phyloP scores from a whole-genome alignment of 2,329 filamentous ascomycete genomes.

The Penicillium freii region DNA sequence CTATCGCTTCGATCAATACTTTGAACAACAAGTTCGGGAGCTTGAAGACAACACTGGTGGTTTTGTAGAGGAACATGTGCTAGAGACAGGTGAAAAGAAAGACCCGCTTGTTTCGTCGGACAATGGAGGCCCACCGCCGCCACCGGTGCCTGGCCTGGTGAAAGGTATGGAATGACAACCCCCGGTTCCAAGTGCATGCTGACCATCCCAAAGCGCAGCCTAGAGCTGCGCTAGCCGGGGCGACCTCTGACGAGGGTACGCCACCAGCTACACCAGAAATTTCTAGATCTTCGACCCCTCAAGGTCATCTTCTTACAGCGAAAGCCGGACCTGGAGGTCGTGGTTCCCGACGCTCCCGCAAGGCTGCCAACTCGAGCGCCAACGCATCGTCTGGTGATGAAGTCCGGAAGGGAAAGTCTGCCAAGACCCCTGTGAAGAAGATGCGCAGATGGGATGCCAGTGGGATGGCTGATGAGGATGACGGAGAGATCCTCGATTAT shows the following conservation, averaged over 20 bases:
- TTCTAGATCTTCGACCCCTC: slow-evolving; percentile 77
- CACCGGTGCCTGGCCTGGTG: slow-evolving; percentile 52
- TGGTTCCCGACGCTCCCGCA: slow-evolving; percentile 76
- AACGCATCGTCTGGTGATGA: slow-evolving; percentile 80
- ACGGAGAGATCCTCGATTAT: slow-evolving; percentile 81
- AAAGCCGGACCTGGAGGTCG: slow-evolving; percentile 74
- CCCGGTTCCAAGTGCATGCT: slow-evolving; percentile 14
- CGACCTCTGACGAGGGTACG: slow-evolving; percentile 64
- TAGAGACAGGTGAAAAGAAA: slow-evolving; percentile 46
- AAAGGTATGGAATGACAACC: slow-evolving; percentile 39
- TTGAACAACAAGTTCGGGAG: slow-evolving; percentile 86
- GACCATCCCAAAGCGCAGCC: slow-evolving; percentile 41
- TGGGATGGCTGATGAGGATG: slow-evolving; percentile 79
- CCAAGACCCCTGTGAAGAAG: slow-evolving; percentile 65
- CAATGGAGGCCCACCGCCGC: slow-evolving; percentile 51
- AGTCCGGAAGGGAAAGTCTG: slow-evolving; percentile 56
- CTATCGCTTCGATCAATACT: slow-evolving; percentile 88
- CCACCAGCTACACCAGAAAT: slow-evolving; percentile 69
- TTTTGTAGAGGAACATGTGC: slow-evolving; percentile 46
- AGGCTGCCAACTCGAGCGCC: slow-evolving; percentile 55
- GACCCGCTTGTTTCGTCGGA: slow-evolving; percentile 50
- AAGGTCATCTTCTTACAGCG: slow-evolving; percentile 66
- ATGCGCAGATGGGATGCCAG: slow-evolving; percentile 91
- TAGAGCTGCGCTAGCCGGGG: slow-evolving; percentile 42
- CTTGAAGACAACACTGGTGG: slow-evolving; percentile 51